A percentile compares a stretch with the other conserved stretches of the same genome.
phyloP scores from a whole-genome alignment of 306 rosid species.

The Casuarina cunninghamiana region DNA sequence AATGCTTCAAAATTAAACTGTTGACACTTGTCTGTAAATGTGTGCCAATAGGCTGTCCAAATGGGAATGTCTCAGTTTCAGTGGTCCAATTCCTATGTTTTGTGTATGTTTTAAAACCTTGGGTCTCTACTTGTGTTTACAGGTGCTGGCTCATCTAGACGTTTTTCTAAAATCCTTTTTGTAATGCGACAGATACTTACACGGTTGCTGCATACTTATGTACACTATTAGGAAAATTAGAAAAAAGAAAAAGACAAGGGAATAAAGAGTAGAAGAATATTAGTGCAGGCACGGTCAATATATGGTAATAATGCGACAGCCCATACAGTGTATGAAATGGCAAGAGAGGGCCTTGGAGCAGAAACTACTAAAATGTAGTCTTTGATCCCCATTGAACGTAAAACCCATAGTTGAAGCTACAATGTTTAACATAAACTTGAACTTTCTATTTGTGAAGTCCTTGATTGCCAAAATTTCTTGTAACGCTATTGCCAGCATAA shows the following conservation, averaged over 20 bases:
- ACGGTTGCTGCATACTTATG: background rate
- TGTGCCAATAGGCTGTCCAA: too few relatives aligned
- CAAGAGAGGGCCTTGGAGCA: background rate
- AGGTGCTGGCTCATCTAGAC: background rate
- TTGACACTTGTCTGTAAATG: too few relatives aligned
- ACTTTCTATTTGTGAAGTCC: background rate
- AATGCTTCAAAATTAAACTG: too few relatives aligned
- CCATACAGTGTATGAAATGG: background rate
- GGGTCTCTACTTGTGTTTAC: background rate
- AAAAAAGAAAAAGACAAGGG: background rate
- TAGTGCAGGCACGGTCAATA: background rate
- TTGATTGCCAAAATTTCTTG: background rate
- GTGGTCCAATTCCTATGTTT: too few relatives aligned
- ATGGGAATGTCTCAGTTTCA: too few relatives aligned
- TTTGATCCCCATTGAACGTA: background rate
- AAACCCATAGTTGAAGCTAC: background rate
- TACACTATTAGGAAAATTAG: background rate
- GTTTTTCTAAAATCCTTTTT: background rate
- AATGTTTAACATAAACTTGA: background rate
- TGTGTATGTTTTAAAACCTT: too few relatives aligned
- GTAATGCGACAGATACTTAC: background rate
- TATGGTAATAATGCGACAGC: background rate
- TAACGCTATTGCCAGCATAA: background rate
- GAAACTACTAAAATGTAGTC: background rate
- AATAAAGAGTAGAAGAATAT: background rate